Percentiles rank a stretch among this genome's conserved stretches.
These are phyloP conservation scores for Xylaria multiplex DNA, from an alignment of 2,329 filamentous ascomycete genomes.

Conservation along the genomic window DNA sequence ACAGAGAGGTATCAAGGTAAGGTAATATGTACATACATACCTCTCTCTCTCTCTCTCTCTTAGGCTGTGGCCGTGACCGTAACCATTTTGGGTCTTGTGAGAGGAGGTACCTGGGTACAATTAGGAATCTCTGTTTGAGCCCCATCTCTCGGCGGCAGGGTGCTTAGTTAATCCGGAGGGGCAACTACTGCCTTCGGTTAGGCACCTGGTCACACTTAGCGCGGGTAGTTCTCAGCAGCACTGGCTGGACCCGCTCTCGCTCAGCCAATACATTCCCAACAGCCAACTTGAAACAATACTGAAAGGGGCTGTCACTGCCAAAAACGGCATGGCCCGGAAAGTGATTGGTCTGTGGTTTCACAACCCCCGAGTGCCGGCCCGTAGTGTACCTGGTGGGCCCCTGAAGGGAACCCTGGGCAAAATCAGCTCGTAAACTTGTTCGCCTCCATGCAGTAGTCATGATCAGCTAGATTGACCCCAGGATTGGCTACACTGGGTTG, in stretches of 20 bases:
- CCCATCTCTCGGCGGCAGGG: too few species aligned
- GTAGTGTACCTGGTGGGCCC: too few species aligned
- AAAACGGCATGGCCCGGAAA: background rate
- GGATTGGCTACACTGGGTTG: background rate
- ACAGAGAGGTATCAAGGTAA: background rate
- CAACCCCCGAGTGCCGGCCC: background rate
- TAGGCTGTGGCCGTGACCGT: too few species aligned
- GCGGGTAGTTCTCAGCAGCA: too few species aligned
- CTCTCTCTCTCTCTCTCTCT: too few species aligned
- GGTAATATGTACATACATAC: too few species aligned
- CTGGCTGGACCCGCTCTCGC: background rate
- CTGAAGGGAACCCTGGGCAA: background rate
- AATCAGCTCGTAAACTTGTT: background rate
- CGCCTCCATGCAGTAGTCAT: background rate
- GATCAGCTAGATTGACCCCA: background rate
- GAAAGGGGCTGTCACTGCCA: background rate
- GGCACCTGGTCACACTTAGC: too few species aligned
- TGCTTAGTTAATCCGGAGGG: too few species aligned
- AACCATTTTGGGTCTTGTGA: too few species aligned
- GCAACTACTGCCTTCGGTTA: too few species aligned
- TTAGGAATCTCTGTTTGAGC: too few species aligned
- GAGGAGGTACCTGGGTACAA: too few species aligned
- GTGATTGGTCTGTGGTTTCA: constrained; percentile 18
- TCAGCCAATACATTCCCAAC: constrained; percentile 23
- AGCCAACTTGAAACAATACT: constrained; percentile 27